Conservation (phyloP, 179 eudicot species). For the Spergularia azorica region DNA sequence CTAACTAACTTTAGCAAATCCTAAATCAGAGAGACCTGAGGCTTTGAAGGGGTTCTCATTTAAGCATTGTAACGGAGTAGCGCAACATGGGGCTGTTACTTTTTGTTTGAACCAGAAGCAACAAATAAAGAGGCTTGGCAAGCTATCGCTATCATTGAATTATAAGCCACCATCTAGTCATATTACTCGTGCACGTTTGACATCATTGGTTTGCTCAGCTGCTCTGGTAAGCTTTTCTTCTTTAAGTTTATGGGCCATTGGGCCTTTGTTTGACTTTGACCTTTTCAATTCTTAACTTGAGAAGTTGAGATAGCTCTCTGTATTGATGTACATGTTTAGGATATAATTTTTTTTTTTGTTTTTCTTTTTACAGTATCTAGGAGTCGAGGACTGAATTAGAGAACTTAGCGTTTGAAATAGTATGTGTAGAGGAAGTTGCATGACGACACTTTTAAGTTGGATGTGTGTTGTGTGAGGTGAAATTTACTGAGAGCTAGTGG, state of each 20-base stretch:
- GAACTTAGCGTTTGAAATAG: not conserved
- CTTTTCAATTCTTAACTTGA: not conserved
- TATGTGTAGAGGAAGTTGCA: not conserved
- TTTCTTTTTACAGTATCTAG: not conserved
- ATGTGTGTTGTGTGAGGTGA: not conserved
- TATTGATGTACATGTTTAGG: too few species aligned
- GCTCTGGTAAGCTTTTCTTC: slow-evolving; percentile 31
- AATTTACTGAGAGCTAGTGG: not conserved
- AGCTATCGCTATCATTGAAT: slow-evolving; percentile 21
- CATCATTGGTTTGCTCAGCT: slow-evolving; percentile 33
- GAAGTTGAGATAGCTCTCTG: not conserved
- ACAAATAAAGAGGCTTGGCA: slow-evolving; percentile 8
- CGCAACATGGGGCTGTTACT: slow-evolving; percentile 23
- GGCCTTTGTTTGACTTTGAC: not conserved
- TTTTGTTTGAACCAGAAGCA: slow-evolving; percentile 19
- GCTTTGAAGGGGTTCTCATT: slow-evolving; percentile 11
- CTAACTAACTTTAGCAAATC: slow-evolving; percentile 1
- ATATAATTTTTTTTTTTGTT: too few species aligned
- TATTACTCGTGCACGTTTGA: slow-evolving; percentile 16
- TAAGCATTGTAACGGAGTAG: slow-evolving; percentile 15
- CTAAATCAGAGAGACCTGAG: slow-evolving; percentile 24
- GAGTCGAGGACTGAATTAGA: not conserved
- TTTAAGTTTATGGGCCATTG: not conserved
- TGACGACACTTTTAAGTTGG: not conserved
- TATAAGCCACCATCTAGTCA: slow-evolving; percentile 12